A percentile compares a stretch with the other conserved stretches of the same genome.
phyloP scores from a whole-genome alignment of 495 filamentous ascomycete genomes.

The Haplographium delicatum region DNA sequence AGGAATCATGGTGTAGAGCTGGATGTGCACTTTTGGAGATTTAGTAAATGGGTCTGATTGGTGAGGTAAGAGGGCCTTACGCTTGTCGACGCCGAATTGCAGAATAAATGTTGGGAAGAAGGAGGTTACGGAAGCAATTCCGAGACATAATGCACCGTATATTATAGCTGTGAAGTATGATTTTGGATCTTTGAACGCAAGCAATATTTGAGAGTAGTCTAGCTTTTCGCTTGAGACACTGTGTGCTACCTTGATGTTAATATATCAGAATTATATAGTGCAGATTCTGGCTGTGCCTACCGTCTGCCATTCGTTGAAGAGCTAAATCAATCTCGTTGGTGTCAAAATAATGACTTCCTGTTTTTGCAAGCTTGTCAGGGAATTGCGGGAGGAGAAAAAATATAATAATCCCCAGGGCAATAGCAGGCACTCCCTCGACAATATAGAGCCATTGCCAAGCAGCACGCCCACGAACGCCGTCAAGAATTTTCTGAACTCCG shows the following conservation, averaged over 20 bases:
- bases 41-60: background rate
- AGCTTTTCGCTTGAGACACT: slow-evolving; percentile 1
- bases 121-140: background rate
- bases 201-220: background rate
- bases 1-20: slow-evolving; percentile 6
- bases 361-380: slow-evolving; percentile 30
- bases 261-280: background rate
- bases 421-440: slow-evolving; percentile 29
- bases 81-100: background rate
- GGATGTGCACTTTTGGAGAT: background rate
- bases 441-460: slow-evolving; percentile 52
- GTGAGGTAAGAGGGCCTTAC: background rate
- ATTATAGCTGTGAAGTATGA: background rate
- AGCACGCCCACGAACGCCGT: slow-evolving; percentile 35
- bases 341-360: slow-evolving; percentile 1
- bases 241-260: background rate
- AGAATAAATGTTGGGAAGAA: slow-evolving; percentile 5
- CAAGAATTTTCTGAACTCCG: slow-evolving; percentile 37
- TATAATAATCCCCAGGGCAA: slow-evolving; percentile 35
- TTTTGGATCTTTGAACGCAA: slow-evolving; percentile 1
- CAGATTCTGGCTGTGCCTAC: background rate
- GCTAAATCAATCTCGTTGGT: slow-evolving; percentile 1
- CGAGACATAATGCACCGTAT: background rate
- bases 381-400: slow-evolving; percentile 42
- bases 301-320: background rate